Base-by-base conservation (phyloP, 257 asterid species). In the Salvia rosmarinus region DNA sequence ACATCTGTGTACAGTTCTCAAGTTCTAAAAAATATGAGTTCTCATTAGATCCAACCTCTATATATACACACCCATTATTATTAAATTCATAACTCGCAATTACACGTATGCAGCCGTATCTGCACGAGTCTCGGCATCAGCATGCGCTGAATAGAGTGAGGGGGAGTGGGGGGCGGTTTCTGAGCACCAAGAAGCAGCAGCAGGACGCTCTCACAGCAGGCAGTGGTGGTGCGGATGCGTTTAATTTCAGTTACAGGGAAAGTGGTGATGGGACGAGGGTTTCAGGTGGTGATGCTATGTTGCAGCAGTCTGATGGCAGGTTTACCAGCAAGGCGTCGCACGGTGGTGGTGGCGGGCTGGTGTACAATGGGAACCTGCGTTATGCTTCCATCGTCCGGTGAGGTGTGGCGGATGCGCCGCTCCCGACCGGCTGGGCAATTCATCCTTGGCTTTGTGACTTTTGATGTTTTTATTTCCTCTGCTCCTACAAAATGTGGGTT, bases 51-150 rank as follows among this genome's bases (percentile, higher is more conserved):
- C n/a, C n/a, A n/a, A n/a, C n/a, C n/a, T n/a, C n/a, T n/a, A n/a
- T n/a, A n/a, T n/a, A 25, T 25, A 25, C 30, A 25, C 3, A 25
- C 3, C 1, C 30, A 25, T 25, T 25, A 25, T 25, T 25, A 25
- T 1, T 25, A 25, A 25, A 25, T 25, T 25, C 30, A 25, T 25
- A 25, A 25, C 30, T 25, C 3, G 30, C n/a, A n/a, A n/a, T n/a
- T n/a, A n/a, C 30, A 9, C 8, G 44, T 6, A 39, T 80, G 85
- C 91, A 95, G 99, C 98, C 99, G 1, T 95, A 95, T 61, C 91
- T 95, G 83, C 98, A 95, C 8, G 98, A 95, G 90, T 95, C 99
- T 47, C 91, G 99, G 4, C 99, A 95, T 75, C 91, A 79, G 43
- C 99, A 95, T 51, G 99, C 99, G 1, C 77, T 95, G 11, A 95